A percentile compares a stretch with the other conserved stretches of the same genome.
phyloP scores from a whole-genome alignment of 208 protist genomes.

The Phytomonas sp. region DNA sequence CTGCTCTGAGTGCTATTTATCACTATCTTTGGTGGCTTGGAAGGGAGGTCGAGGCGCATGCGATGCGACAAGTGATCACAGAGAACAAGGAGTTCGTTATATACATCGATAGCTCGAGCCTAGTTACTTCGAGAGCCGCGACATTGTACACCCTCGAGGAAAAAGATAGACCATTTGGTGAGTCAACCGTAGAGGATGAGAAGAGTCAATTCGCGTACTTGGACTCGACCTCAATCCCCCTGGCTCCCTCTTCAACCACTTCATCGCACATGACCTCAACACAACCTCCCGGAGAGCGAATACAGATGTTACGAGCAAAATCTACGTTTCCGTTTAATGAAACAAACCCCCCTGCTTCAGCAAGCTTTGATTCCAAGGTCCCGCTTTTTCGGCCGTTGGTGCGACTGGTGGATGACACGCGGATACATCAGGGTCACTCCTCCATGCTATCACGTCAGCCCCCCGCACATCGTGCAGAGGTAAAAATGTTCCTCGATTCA shows the following conservation, averaged over 20 bases:
- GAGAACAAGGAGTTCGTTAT: conserved; percentile 2
- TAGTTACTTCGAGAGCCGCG: background rate
- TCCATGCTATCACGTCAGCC: background rate
- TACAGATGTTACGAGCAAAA: background rate
- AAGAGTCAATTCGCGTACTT: background rate
- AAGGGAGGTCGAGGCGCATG: conserved; percentile 17
- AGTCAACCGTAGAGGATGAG: background rate
- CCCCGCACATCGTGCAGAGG: background rate
- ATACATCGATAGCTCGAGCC: background rate
- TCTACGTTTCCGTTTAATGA: background rate
- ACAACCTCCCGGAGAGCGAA: background rate
- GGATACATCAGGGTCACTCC: background rate
- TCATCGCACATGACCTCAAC: background rate
- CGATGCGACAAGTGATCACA: conserved; percentile 11
- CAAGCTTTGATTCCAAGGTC: background rate
- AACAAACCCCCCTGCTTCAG: background rate
- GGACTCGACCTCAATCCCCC: background rate
- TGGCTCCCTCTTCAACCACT: background rate
- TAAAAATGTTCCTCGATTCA: background rate
- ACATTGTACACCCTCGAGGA: background rate
- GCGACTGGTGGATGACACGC: background rate
- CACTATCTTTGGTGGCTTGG: conserved; percentile 12
- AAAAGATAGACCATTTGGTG: background rate
- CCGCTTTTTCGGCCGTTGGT: background rate
- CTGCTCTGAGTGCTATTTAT: conserved; percentile 4